A percentile compares a stretch with the other conserved stretches of the same genome.
Evolutionary conservation across 78 protist species (phyloP).

Genomic region (Acrasis kona): DNA sequence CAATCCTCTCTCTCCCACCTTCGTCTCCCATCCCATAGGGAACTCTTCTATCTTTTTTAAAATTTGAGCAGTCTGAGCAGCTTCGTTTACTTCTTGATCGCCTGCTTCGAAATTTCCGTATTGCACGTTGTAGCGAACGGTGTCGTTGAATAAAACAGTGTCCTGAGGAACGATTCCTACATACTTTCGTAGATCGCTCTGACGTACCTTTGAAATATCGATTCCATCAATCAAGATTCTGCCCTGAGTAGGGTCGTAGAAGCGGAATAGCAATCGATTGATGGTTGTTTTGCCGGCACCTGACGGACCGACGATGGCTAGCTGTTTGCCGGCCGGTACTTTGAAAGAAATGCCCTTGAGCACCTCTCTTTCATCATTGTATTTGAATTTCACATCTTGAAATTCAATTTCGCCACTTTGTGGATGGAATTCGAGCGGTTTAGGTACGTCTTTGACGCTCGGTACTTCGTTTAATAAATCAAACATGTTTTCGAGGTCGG

Average conservation of each 20-base stretch:
- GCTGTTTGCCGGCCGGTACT: neutral
- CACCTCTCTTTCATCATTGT: slow-evolving; percentile 27
- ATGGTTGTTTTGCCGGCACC: slow-evolving; percentile 30
- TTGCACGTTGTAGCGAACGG: slow-evolving; percentile 32
- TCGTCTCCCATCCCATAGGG: slow-evolving; percentile 51
- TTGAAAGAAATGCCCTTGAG: neutral
- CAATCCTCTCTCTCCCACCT: slow-evolving; percentile 74
- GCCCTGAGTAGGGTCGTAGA: slow-evolving; percentile 5
- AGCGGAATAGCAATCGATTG: slow-evolving; percentile 7
- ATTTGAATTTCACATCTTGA: slow-evolving; percentile 51
- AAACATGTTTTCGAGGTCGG: slow-evolving; percentile 67
- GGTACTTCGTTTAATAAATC: slow-evolving; percentile 23
- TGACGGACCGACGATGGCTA: slow-evolving; percentile 23
- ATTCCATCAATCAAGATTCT: slow-evolving; percentile 14
- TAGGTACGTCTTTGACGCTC: neutral
- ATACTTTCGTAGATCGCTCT: neutral
- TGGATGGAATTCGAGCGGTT: neutral
- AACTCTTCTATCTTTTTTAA: slow-evolving; percentile 51
- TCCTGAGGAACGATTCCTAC: slow-evolving; percentile 58
- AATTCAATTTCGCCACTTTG: slow-evolving; percentile 36
- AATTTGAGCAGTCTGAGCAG: slow-evolving; percentile 45
- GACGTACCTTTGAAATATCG: slow-evolving; percentile 12
- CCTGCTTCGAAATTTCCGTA: slow-evolving; percentile 45
- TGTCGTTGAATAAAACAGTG: slow-evolving; percentile 43
- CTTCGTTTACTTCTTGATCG: slow-evolving; percentile 34